Percentiles rank a stretch among this genome's conserved stretches.
These are phyloP conservation scores for Apiospora aurea DNA, from an alignment of 2,329 filamentous ascomycete genomes.

Conservation along the genomic window DNA sequence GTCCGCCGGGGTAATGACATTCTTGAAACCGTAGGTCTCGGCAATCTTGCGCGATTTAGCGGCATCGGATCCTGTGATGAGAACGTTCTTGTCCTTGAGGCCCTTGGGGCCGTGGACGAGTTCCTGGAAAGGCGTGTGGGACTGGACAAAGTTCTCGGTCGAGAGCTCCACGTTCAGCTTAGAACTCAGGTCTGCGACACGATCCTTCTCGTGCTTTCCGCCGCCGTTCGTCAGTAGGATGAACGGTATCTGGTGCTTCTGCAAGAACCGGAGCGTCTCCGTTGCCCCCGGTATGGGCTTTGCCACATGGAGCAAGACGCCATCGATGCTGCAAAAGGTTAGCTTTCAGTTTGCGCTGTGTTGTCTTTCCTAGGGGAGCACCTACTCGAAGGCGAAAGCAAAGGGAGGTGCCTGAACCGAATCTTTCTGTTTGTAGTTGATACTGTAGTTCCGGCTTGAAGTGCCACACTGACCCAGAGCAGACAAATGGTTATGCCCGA, in stretches of 20 bases:
- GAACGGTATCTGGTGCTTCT: conserved; percentile 81
- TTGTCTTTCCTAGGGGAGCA: conserved; percentile 20
- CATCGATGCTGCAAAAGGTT: conserved; percentile 72
- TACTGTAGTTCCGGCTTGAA: not conserved
- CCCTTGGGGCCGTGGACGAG: conserved; percentile 64
- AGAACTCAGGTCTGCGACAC: conserved; percentile 72
- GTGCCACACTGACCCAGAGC: not conserved
- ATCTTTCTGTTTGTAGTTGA: conserved; percentile 9
- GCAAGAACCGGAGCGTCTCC: conserved; percentile 75
- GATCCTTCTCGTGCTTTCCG: conserved; percentile 79
- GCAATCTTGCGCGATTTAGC: conserved; percentile 76
- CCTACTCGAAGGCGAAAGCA: conserved; percentile 47
- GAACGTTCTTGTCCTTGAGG: conserved; percentile 70
- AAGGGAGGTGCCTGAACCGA: conserved; percentile 29
- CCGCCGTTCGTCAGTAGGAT: conserved; percentile 97
- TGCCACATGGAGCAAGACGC: conserved; percentile 87
- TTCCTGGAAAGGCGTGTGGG: conserved; percentile 87
- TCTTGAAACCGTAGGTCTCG: conserved; percentile 78
- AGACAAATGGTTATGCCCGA: not conserved
- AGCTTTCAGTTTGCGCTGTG: conserved; percentile 10
- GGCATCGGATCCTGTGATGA: conserved; percentile 76
- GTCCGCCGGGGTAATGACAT: conserved; percentile 86
- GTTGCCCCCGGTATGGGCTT: conserved; percentile 80
- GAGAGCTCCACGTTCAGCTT: conserved; percentile 71
- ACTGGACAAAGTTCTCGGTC: conserved; percentile 80